Percentiles rank a stretch among this genome's conserved stretches.
These are phyloP conservation scores for Acarospora socialis DNA, from an alignment of 2,329 filamentous ascomycete genomes.

Conservation along the genomic window DNA sequence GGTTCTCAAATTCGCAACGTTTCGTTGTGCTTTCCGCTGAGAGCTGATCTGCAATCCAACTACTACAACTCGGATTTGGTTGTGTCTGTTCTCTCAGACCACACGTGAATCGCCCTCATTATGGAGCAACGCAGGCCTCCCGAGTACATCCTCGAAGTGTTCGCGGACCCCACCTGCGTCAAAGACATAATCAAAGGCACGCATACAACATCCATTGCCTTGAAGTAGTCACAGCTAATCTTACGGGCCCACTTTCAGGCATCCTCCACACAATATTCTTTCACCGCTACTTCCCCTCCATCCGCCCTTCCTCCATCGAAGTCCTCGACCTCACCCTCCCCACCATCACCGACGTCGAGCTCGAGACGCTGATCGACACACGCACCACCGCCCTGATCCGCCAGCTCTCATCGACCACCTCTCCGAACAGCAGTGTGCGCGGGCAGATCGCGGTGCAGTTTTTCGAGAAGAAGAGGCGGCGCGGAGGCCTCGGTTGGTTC, in stretches of 20 bases:
- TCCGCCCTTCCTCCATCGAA: slow-evolving; percentile 70
- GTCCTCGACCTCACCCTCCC: slow-evolving; percentile 83
- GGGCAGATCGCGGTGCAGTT: slow-evolving; percentile 81
- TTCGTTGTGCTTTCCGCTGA: too few species aligned
- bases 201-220: slow-evolving; percentile 12
- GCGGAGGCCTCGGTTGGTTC: slow-evolving; percentile 53
- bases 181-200: slow-evolving; percentile 86
- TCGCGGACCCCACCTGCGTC: slow-evolving; percentile 78
- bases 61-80: too few species aligned
- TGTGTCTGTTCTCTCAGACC: too few species aligned
- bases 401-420: slow-evolving; percentile 49
- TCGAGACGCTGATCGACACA: slow-evolving; percentile 87
- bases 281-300: slow-evolving; percentile 86
- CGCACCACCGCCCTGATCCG: slow-evolving; percentile 66
- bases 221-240: slow-evolving; percentile 7
- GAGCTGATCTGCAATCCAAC: too few species aligned
- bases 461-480: slow-evolving; percentile 79
- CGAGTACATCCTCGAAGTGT: slow-evolving; percentile 87
- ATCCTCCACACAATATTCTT: slow-evolving; percentile 98
- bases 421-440: slow-evolving; percentile 44
- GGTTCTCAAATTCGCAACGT: too few species aligned
- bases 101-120: neutral
- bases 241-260: slow-evolving; percentile 35
- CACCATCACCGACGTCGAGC: slow-evolving; percentile 75
- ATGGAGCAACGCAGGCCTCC: slow-evolving; percentile 57